Evolutionary conservation across 2,329 filamentous ascomycete species (phyloP).

Genomic region (Cytospora leucostoma): DNA sequence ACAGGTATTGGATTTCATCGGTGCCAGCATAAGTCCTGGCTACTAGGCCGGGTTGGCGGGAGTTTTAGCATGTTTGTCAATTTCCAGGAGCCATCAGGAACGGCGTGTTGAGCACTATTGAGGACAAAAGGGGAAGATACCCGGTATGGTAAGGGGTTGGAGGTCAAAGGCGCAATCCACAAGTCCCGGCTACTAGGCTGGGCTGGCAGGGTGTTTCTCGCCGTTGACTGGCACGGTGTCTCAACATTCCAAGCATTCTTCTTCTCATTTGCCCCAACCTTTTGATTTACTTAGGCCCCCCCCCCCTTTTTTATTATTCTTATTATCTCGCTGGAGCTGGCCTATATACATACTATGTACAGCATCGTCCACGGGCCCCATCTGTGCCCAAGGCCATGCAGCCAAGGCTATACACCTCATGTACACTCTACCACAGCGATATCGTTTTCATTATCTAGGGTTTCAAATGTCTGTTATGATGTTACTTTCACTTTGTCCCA

Average conservation of each 20-base stretch:
- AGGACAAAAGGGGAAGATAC: background rate
- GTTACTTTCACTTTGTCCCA: background rate
- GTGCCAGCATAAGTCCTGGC: conserved; percentile 15
- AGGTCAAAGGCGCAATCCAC: conserved; percentile 3
- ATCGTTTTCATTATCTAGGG: background rate
- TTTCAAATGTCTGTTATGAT: conserved; percentile 10
- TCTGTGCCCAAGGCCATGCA: conserved; percentile 1
- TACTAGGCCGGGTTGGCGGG: conserved; percentile 20
- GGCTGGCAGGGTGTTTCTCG: conserved; percentile 1
- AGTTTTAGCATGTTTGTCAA: background rate
- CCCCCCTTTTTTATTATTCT: background rate
- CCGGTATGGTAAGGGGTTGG: too few species aligned
- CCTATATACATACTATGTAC: background rate
- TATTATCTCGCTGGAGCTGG: conserved; percentile 4
- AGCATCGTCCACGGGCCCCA: background rate
- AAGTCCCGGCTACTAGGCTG: conserved; percentile 7
- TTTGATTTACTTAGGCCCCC: background rate
- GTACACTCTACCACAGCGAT: conserved; percentile 17
- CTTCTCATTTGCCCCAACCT: background rate
- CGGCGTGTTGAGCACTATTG: background rate
- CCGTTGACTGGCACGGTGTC: background rate
- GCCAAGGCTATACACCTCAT: conserved; percentile 5
- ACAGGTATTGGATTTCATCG: background rate
- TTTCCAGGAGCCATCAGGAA: conserved; percentile 7
- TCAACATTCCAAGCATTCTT: conserved; percentile 4